A percentile compares a stretch with the other conserved stretches of the same genome.
These are phyloP conservation scores for Cyberlindnera petersonii DNA, from an alignment of 805 yeast genomes.

Conservation along the genomic window DNA sequence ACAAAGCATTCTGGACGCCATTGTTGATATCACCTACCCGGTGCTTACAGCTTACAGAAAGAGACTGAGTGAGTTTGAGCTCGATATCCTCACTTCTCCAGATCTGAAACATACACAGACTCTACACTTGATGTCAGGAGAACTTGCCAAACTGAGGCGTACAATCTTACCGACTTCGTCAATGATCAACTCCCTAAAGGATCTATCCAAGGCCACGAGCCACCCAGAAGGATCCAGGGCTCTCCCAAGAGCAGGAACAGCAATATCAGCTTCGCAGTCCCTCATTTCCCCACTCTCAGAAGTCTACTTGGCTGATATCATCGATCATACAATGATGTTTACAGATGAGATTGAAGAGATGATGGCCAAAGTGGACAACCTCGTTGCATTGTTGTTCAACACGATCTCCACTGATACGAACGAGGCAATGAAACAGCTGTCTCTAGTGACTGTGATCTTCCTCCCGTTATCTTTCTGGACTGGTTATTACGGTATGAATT, in stretches of 20 bases:
- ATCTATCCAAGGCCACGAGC: conserved; percentile 28
- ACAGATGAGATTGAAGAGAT: conserved; percentile 52
- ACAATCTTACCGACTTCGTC: conserved; percentile 45
- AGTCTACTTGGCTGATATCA: conserved; percentile 50
- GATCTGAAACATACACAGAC: conserved; percentile 48
- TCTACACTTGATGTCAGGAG: conserved; percentile 51
- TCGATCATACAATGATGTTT: conserved; percentile 50
- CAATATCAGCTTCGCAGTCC: conserved; percentile 1
- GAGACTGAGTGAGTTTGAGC: conserved; percentile 45
- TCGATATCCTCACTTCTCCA: conserved; percentile 48
- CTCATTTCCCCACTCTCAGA: conserved; percentile 41
- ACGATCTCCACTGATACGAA: conserved; percentile 54
- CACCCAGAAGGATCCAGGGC: conserved; percentile 6
- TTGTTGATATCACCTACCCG: conserved; percentile 51
- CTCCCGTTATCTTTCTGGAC: conserved; percentile 58
- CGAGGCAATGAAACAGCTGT: conserved; percentile 49
- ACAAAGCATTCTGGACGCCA: conserved; percentile 52
- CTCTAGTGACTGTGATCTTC: conserved; percentile 55
- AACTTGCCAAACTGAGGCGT: conserved; percentile 44
- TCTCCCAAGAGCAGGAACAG: neutral
- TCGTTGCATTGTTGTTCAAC: conserved; percentile 51
- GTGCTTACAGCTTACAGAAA: conserved; percentile 49
- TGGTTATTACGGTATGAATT: conserved; percentile 53
- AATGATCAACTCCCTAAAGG: conserved; percentile 43
- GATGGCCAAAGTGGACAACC: conserved; percentile 47